phyloP scores from a whole-genome alignment of 176 grass and related monocot genomes.

The Triticum turgidum region DNA sequence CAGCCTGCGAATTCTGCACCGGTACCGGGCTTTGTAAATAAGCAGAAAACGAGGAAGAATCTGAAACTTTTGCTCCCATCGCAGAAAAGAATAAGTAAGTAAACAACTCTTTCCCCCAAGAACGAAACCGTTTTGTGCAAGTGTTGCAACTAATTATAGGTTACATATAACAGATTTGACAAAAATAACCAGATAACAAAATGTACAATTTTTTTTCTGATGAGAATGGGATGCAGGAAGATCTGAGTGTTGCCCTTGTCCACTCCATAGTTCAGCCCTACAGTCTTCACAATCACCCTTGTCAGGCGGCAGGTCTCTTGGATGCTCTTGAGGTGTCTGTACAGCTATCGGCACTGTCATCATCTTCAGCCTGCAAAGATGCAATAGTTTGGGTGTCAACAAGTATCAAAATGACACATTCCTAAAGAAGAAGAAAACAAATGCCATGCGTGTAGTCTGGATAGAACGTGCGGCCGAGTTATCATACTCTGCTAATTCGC shows the following conservation, averaged over 20 bases:
- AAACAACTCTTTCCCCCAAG: not conserved
- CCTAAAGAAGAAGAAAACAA: not conserved
- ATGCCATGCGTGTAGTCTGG: not conserved
- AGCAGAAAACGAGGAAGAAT: conserved; percentile 13
- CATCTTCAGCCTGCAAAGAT: conserved; percentile 61
- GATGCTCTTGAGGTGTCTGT: conserved; percentile 44
- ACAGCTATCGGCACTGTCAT: conserved; percentile 51
- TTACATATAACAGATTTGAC: conserved; percentile 14
- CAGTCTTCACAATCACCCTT: not conserved
- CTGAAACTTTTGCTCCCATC: conserved; percentile 8
- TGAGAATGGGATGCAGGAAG: not conserved
- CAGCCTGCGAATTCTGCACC: no score
- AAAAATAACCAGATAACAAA: conserved; percentile 13
- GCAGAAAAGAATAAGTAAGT: not conserved
- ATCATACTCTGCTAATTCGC: not conserved
- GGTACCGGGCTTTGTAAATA: no score
- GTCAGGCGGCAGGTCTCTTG: conserved; percentile 44
- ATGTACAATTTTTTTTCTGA: not conserved
- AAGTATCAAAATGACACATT: not conserved
- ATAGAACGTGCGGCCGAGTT: not conserved
- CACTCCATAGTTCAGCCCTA: not conserved
- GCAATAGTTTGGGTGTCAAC: not conserved
- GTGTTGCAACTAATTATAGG: conserved; percentile 8
- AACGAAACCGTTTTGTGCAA: not conserved
- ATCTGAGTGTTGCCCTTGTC: conserved; percentile 15